Percentiles rank a stretch among this genome's conserved stretches.
Conservation (phyloP, 768 basidiomycete species). For the Crassisporium funariophilum region DNA sequence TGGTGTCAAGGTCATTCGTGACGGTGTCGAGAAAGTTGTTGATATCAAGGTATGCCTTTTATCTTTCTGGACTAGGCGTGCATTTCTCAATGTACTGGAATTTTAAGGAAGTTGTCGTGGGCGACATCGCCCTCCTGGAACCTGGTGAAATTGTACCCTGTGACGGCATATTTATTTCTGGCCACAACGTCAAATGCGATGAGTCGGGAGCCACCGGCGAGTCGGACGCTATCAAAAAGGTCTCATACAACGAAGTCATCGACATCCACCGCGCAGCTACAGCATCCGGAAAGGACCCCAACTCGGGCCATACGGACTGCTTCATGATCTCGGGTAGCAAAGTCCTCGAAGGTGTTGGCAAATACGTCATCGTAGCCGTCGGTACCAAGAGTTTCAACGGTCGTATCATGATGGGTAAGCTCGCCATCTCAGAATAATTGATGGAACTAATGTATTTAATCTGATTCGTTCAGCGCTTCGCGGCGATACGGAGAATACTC, state of each 20-base stretch:
- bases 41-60: conserved; percentile 68
- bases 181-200: conserved; percentile 94
- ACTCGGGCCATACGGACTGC: conserved; percentile 74
- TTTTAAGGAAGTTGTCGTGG: conserved; percentile 84
- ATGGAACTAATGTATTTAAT: conserved; percentile 5
- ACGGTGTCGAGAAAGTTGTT: conserved; percentile 68
- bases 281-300: conserved; percentile 28
- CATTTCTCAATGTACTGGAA: conserved; percentile 16
- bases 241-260: conserved; percentile 74
- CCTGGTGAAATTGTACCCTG: conserved; percentile 96
- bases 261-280: conserved; percentile 42
- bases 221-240: conserved; percentile 92
- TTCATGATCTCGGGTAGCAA: conserved; percentile 92
- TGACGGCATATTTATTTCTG: conserved; percentile 91
- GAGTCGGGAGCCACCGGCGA: conserved; percentile 97
- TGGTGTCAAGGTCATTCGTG: conserved; percentile 79
- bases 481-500: conserved; percentile 86
- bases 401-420: conserved; percentile 94
- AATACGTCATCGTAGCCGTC: conserved; percentile 90
- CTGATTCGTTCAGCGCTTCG: conserved; percentile 63
- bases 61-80: neutral
- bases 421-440: neutral
- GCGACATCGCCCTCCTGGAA: conserved; percentile 89
- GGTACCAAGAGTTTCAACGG: conserved; percentile 95
- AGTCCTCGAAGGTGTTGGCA: conserved; percentile 92